Conservation (phyloP, 2,329 filamentous ascomycete genomes). For the Sarocladiaceae sp. region DNA sequence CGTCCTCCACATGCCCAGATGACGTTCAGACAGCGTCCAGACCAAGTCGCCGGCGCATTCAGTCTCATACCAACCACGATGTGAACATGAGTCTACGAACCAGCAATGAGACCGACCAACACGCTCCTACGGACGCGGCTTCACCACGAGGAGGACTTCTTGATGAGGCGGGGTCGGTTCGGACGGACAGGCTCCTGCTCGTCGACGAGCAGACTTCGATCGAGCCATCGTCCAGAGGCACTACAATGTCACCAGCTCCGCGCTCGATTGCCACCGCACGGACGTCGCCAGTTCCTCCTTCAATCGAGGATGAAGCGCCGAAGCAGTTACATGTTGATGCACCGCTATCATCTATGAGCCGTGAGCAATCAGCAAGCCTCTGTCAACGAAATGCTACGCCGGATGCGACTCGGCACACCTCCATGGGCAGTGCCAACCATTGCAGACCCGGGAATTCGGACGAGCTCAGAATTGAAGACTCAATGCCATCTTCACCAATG, state of each 20-base stretch:
- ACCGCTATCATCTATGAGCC: constrained; percentile 11
- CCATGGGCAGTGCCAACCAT: not conserved
- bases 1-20: constrained; percentile 38
- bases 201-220: constrained; percentile 19
- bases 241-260: constrained; percentile 38
- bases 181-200: not conserved
- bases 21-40: constrained; percentile 24
- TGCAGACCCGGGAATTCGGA: not conserved
- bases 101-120: not conserved
- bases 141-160: not conserved
- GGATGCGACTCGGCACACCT: not conserved
- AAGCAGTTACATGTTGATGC: constrained; percentile 22
- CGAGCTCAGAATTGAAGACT: constrained; percentile 14
- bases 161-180: not conserved
- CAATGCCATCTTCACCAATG: constrained; percentile 20
- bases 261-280: constrained; percentile 26
- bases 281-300: constrained; percentile 26
- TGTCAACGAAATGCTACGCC: not conserved
- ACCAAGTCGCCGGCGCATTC: not conserved
- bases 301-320: constrained; percentile 21
- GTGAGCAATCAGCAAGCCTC: constrained; percentile 13
- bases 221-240: constrained; percentile 29
- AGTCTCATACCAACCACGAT: not conserved
- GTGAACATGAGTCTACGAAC: not conserved
- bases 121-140: constrained; percentile 6